A percentile compares a stretch with the other conserved stretches of the same genome.
Conservation (phyloP, 2,329 filamentous ascomycete genomes). For the Ophiostoma ulmi region DNA sequence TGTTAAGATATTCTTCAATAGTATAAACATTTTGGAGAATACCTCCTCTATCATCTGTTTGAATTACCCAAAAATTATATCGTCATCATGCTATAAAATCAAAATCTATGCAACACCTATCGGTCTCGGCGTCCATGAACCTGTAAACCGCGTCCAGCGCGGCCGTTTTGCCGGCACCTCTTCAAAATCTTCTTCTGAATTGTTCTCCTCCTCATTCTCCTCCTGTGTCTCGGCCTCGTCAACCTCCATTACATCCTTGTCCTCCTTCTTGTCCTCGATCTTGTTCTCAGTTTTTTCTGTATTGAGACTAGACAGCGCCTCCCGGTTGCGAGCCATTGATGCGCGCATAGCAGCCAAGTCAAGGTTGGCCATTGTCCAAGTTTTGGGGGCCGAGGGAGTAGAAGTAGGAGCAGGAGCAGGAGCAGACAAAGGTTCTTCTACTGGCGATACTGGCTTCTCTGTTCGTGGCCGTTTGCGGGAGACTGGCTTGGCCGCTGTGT, state of each 20-base stretch:
- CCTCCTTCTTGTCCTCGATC: neutral
- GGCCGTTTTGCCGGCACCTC: constrained; percentile 32
- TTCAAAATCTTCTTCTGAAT: constrained; percentile 17
- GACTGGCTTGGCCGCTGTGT: neutral
- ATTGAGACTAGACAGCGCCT: constrained; percentile 12
- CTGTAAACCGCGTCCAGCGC: constrained; percentile 48
- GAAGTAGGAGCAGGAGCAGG: neutral
- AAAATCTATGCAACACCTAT: constrained; percentile 43
- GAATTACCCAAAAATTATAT: neutral
- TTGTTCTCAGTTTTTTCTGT: neutral
- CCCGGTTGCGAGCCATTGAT: constrained; percentile 19
- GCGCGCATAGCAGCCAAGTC: constrained; percentile 23
- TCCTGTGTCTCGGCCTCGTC: constrained; percentile 2
- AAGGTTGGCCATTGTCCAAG: constrained; percentile 21
- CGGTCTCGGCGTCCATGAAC: constrained; percentile 53
- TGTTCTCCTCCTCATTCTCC: constrained; percentile 24
- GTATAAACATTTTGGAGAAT: no score
- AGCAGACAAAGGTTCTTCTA: neutral
- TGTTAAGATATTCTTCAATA: no score
- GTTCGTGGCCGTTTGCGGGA: neutral
- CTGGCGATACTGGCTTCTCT: neutral
- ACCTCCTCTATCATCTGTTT: neutral
- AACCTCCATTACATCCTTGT: constrained; percentile 16
- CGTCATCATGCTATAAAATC: neutral
- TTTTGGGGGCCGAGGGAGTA: neutral